A percentile compares a stretch with the other conserved stretches of the same genome.
phyloP scores from a whole-genome alignment of 2,329 filamentous ascomycete genomes.

The Pyrenochaeta sp. region DNA sequence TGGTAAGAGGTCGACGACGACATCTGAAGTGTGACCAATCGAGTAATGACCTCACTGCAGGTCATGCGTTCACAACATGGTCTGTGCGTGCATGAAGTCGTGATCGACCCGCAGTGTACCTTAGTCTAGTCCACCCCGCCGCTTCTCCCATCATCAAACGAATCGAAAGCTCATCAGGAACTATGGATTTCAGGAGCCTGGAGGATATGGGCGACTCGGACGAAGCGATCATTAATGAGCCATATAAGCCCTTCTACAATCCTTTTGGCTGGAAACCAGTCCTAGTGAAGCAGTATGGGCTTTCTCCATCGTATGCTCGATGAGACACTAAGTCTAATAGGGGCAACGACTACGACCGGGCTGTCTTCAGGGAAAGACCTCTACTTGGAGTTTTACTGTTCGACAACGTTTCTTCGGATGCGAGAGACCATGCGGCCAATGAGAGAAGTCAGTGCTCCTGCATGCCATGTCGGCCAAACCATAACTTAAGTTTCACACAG shows the following conservation, averaged over 20 bases:
- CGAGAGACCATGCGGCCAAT: constrained; percentile 79
- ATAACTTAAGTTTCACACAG: constrained; percentile 33
- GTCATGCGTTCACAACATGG: background rate
- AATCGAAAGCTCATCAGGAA: background rate
- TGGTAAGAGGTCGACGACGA: constrained; percentile 1
- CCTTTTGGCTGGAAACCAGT: constrained; percentile 59
- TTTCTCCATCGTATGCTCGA: background rate
- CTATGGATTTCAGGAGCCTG: constrained; percentile 43
- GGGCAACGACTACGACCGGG: constrained; percentile 51
- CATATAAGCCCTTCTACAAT: constrained; percentile 62
- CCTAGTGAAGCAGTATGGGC: constrained; percentile 48
- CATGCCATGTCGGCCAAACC: too few relatives aligned
- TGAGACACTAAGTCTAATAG: constrained; percentile 25
- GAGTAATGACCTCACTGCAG: constrained; percentile 19
- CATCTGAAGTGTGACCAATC: constrained; percentile 2
- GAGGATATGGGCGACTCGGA: constrained; percentile 37
- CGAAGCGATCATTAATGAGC: constrained; percentile 40
- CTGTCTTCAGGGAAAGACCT: constrained; percentile 67
- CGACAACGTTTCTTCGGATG: constrained; percentile 76
- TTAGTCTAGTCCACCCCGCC: too few relatives aligned
- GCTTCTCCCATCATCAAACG: background rate
- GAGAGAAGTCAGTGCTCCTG: constrained; percentile 73
- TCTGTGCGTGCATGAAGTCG: constrained; percentile 6
- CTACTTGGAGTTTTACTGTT: constrained; percentile 73
- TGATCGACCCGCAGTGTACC: background rate